These are phyloP conservation scores for Quercus rubra DNA, from an alignment of 306 rosid genomes.

Conservation along the genomic window DNA sequence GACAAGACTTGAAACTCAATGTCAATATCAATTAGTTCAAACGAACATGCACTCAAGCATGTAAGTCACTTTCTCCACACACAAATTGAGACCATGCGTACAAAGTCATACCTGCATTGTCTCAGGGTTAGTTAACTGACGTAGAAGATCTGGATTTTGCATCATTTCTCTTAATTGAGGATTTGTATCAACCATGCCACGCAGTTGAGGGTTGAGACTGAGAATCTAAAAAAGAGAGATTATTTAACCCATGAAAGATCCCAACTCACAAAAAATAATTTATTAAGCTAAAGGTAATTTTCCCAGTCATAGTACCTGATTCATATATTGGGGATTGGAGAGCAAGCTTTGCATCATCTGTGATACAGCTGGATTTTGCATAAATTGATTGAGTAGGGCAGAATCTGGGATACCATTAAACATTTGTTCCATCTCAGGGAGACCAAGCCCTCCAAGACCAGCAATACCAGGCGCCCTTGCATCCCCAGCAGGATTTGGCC, in stretches of 20 bases:
- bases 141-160: slow-evolving; percentile 57
- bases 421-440: slow-evolving; percentile 37
- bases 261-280: neutral
- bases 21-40: neutral
- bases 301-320: slow-evolving; percentile 36
- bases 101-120: slow-evolving; percentile 45
- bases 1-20: neutral
- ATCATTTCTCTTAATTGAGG: slow-evolving; percentile 65
- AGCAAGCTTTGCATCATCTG: slow-evolving; percentile 66
- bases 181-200: slow-evolving; percentile 45
- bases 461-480: slow-evolving; percentile 37
- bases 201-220: slow-evolving; percentile 46
- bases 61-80: no score
- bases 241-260: neutral
- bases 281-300: neutral
- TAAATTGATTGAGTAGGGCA: slow-evolving; percentile 40
- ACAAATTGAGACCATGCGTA: neutral
- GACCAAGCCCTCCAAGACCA: slow-evolving; percentile 53
- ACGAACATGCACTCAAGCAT: neutral
- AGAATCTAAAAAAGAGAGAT: slow-evolving; percentile 29
- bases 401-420: slow-evolving; percentile 40
- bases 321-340: slow-evolving; percentile 58
- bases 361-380: slow-evolving; percentile 57
- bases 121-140: slow-evolving; percentile 54
- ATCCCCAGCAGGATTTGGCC: slow-evolving; percentile 34